Conservation (phyloP, 306 rosid genomes). For the Prunus padus region DNA sequence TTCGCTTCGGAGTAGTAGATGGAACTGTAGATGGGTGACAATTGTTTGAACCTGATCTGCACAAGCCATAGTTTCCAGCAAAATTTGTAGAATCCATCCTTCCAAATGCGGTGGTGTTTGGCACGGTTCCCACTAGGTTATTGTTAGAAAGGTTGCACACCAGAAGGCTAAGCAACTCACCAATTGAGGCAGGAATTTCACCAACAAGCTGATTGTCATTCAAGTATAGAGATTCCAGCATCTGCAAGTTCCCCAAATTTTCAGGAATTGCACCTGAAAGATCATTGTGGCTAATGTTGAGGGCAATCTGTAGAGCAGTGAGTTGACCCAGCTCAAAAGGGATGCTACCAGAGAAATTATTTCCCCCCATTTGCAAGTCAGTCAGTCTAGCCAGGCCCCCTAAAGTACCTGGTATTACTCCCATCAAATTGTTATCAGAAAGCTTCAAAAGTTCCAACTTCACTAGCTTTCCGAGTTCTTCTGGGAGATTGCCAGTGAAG, state of each 20-base stretch:
- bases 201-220: constrained; percentile 73
- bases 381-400: constrained; percentile 63
- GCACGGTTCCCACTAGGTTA: constrained; percentile 65
- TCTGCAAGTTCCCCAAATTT: constrained; percentile 63
- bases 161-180: constrained; percentile 57
- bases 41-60: constrained; percentile 47
- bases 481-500: constrained; percentile 56
- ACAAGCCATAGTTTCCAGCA: constrained; percentile 69
- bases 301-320: constrained; percentile 59
- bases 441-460: constrained; percentile 68
- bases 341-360: constrained; percentile 56
- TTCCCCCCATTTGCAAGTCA: constrained; percentile 70
- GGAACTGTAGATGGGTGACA: constrained; percentile 43
- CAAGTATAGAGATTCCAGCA: constrained; percentile 67
- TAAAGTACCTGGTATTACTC: constrained; percentile 54
- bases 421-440: constrained; percentile 58
- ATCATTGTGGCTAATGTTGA: constrained; percentile 63
- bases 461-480: constrained; percentile 60
- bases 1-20: constrained; percentile 37
- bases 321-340: constrained; percentile 58
- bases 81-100: constrained; percentile 74
- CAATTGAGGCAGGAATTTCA: constrained; percentile 70
- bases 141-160: constrained; percentile 81
- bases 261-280: constrained; percentile 70
- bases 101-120: constrained; percentile 60